These are phyloP conservation scores for Colletotrichum sp. DNA, from an alignment of 2,329 filamentous ascomycete genomes.

Conservation along the genomic window DNA sequence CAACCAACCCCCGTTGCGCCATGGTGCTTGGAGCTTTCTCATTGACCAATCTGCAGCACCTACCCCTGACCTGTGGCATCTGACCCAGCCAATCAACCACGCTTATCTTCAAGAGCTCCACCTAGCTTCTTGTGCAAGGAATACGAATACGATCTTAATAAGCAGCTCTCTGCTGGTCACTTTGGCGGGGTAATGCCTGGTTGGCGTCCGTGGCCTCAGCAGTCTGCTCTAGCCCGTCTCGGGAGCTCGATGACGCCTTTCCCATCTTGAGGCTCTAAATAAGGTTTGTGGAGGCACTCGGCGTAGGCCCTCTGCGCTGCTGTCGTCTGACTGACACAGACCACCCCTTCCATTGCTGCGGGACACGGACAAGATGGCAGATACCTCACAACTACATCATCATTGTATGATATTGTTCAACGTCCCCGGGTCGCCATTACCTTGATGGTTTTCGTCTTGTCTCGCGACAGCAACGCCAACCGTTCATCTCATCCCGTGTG, in stretches of 20 bases:
- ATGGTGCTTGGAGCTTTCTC: not conserved
- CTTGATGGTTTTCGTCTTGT: not conserved
- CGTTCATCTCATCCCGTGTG: not conserved
- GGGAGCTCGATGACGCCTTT: not conserved
- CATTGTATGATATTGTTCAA: not conserved
- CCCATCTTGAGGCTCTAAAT: constrained; percentile 11
- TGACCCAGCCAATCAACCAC: not conserved
- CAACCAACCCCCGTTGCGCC: not conserved
- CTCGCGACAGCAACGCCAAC: not conserved
- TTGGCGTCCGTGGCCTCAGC: not conserved
- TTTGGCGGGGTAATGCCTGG: not conserved
- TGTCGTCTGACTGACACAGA: constrained; percentile 7
- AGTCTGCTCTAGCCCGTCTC: not conserved
- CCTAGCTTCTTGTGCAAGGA: not conserved
- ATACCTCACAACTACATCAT: not conserved
- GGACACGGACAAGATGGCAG: not conserved
- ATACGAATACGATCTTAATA: constrained; percentile 16
- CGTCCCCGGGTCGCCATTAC: not conserved
- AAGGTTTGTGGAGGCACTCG: constrained; percentile 11
- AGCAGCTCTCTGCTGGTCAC: not conserved
- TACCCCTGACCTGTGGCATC: not conserved
- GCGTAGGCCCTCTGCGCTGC: not conserved
- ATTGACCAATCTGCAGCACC: constrained; percentile 7
- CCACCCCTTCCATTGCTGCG: not conserved
- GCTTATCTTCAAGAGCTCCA: not conserved